phyloP scores from a whole-genome alignment of 257 asterid genomes.

The Linderniella brevidens region DNA sequence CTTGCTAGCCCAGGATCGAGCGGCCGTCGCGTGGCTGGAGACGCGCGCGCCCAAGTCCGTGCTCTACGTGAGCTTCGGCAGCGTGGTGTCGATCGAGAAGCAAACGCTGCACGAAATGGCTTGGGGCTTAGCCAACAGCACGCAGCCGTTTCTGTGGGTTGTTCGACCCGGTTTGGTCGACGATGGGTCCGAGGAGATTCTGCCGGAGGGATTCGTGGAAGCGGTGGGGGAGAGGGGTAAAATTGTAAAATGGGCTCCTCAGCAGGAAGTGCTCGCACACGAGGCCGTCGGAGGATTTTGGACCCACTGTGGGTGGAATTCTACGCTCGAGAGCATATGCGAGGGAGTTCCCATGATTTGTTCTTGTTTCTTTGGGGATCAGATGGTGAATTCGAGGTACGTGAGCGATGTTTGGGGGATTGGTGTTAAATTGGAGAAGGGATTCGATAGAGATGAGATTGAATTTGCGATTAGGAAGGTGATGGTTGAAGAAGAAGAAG shows the following conservation, averaged over 20 bases:
- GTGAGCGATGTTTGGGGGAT: slow-evolving; percentile 7
- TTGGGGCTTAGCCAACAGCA: slow-evolving; percentile 28
- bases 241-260: slow-evolving; percentile 14
- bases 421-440: slow-evolving; percentile 12
- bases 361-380: slow-evolving; percentile 5
- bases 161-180: slow-evolving; percentile 18
- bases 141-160: slow-evolving; percentile 32
- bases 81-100: slow-evolving; percentile 8
- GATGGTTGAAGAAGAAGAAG: slow-evolving; percentile 8
- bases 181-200: background rate
- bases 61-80: slow-evolving; percentile 1
- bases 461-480: slow-evolving; percentile 9
- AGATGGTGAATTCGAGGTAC: slow-evolving; percentile 11
- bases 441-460: background rate
- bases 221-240: slow-evolving; percentile 6
- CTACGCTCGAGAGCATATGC: background rate
- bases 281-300: slow-evolving; percentile 8
- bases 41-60: slow-evolving; percentile 22
- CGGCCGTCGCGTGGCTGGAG: slow-evolving; percentile 37
- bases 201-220: slow-evolving; percentile 5
- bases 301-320: background rate
- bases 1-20: slow-evolving; percentile 17
- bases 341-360: slow-evolving; percentile 12
- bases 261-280: slow-evolving; percentile 12
- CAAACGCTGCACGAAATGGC: slow-evolving; percentile 22